Evolutionary conservation across 1,284 basidiomycete species (phyloP), one percentile per base, ranked within the genome.

Genomic region (Veloporphyrellus conicus): DNA sequence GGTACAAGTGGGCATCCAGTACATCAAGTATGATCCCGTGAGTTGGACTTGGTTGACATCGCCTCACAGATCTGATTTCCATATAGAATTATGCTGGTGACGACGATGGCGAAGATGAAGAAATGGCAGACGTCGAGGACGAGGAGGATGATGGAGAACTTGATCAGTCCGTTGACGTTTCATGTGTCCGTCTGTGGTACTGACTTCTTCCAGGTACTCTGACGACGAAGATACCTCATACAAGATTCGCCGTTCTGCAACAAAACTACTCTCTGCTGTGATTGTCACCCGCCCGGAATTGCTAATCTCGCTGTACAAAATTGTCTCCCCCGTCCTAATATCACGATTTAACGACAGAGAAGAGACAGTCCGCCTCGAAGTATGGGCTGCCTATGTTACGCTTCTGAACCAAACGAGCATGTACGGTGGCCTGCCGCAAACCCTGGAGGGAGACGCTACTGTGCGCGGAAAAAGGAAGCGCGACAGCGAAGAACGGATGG

Each of bases 221-320:
- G 95, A 99, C 59, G 95, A 99, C 56, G 96, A 99, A 63, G 96
- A 99, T 64, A 88, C 91, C n/a, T 97, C 94, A 0, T 99, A 97
- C 81, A 98, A 97, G 71, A 93, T 97, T 52, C 85, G 96, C 51
- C 82, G 95, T 44, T 87, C 91, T 4, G 87, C 96, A 5, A 93
- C 93, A 20, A 97, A 97, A 65, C 74, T 98, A 2, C 76, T 99
- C 12, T 74, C 84, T 12, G 87, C 90, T 2, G 76, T 96, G 41
- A 86, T 98, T 54, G 81, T 79, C 14, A 95, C 94, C 5, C 87
- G 93, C 11, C 87, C 92, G 1, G 95, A 96, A 62, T 74, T 94
- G 3, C 76, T 97, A 4, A 69, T 75, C 5, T 75, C 84, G 2
- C 77, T 96, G 43, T 95, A 91, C 71, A 84, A 83, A 62, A 81